Evolutionary conservation across 2,329 filamentous ascomycete genomes (phyloP).

Genomic region (Talaromyces funiculosus): DNA sequence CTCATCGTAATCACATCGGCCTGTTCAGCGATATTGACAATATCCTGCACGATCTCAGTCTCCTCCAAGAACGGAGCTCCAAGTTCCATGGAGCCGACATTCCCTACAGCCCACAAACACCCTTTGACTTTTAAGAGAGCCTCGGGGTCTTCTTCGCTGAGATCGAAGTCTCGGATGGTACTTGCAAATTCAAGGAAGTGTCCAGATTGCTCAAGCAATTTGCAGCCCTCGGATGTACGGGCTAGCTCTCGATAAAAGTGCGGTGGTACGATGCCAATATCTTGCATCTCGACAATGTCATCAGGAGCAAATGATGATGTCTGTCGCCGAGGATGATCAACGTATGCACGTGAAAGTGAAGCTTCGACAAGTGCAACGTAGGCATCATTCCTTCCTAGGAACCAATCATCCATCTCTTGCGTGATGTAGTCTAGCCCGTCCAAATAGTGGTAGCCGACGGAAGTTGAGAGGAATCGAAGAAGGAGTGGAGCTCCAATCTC

Average conservation of each 20-base stretch:
- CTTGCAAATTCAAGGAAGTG: conserved; percentile 91
- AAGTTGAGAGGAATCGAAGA: conserved; percentile 88
- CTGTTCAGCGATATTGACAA: conserved; percentile 79
- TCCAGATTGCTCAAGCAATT: conserved; percentile 81
- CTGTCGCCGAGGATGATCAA: conserved; percentile 46
- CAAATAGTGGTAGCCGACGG: conserved; percentile 94
- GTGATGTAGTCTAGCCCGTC: conserved; percentile 97
- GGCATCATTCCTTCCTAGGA: conserved; percentile 90
- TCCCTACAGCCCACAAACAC: conserved; percentile 94
- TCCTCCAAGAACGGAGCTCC: conserved; percentile 90
- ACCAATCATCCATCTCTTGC: conserved; percentile 99
- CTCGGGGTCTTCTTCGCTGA: conserved; percentile 79
- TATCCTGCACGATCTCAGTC: conserved; percentile 78
- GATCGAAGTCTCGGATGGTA: conserved; percentile 81
- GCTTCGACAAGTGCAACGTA: conserved; percentile 94
- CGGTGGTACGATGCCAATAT: conserved; percentile 67
- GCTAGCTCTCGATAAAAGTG: conserved; percentile 97
- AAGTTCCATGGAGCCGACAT: conserved; percentile 96
- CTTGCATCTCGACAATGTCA: conserved; percentile 55
- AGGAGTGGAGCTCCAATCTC: conserved; percentile 93
- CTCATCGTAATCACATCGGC: conserved; percentile 88
- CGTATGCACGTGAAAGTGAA: conserved; percentile 81
- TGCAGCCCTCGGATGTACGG: conserved; percentile 85
- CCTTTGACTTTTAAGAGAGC: conserved; percentile 90
- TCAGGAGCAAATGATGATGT: conserved; percentile 43